Percentiles rank a stretch among this genome's conserved stretches.
Evolutionary conservation across 345 rosid species (phyloP).

Genomic region (Moricandia arvensis): DNA sequence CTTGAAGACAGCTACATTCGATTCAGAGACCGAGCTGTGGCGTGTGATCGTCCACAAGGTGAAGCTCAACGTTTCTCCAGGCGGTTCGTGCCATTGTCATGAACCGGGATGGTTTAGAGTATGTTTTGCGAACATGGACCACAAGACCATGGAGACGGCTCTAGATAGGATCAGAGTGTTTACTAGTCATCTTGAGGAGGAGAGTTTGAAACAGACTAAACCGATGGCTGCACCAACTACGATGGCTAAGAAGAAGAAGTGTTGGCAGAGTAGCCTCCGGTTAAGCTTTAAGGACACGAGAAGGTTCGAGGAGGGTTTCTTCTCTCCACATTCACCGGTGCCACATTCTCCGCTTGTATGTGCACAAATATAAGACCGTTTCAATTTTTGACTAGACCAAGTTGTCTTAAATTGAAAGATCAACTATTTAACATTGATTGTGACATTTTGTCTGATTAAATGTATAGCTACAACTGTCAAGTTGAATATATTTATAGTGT

Average conservation of each 20-base stretch:
- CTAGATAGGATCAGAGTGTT: conserved; percentile 58
- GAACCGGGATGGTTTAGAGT: conserved; percentile 95
- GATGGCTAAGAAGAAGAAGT: conserved; percentile 42
- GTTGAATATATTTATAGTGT: background rate
- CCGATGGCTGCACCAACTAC: conserved; percentile 17
- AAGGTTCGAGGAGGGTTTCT: conserved; percentile 54
- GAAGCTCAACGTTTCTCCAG: conserved; percentile 87
- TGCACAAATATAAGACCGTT: conserved; percentile 48
- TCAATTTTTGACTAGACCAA: conserved; percentile 7
- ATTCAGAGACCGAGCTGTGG: conserved; percentile 68
- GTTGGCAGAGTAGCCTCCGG: conserved; percentile 63
- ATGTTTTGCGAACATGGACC: conserved; percentile 91
- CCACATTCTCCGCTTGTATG: conserved; percentile 77
- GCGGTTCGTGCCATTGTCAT: conserved; percentile 74
- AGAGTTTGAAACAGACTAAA: conserved; percentile 7
- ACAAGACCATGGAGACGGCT: conserved; percentile 68
- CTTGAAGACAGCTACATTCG: conserved; percentile 50
- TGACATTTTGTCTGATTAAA: conserved; percentile 14
- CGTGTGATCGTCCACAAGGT: conserved; percentile 65
- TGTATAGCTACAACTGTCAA: conserved; percentile 32
- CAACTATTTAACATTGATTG: conserved; percentile 20
- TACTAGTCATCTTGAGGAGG: conserved; percentile 46
- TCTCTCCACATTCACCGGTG: conserved; percentile 73
- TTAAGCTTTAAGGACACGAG: conserved; percentile 55
- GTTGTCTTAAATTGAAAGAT: conserved; percentile 4